Base-by-base conservation (phyloP, 108 stramenopile genomes). In the Nannochloropsis gaditana region DNA sequence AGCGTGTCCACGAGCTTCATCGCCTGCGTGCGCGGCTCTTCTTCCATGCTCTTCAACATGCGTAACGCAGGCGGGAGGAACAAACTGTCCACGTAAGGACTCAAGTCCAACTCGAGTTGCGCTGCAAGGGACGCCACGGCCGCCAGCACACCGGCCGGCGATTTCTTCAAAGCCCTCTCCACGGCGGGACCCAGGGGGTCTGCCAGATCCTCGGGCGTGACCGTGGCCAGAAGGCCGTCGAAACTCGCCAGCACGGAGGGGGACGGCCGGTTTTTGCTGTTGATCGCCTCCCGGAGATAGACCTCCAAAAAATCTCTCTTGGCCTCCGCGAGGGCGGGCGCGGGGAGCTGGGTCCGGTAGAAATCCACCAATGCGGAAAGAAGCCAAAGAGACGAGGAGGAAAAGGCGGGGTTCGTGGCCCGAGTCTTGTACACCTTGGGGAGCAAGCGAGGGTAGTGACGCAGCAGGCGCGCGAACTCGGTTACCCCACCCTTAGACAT, bases 121-220 rank as follows among this genome's bases (percentile, higher is more conserved):
- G 59, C n/a, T n/a, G 59, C 59, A 73, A 73, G 59, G 6, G 59
- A 15, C n/a, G 59, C n/a, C 15, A 73, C 59, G 59, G 59, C 59
- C 19, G 19, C 59, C 15, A 73, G 59, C 59, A 73, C 59, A n/a
- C 59, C 59, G 15, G 59, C 59, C 15, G 59, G 59, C n/a, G 59
- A 73, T 73, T 73, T 73, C 59, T 73, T 73, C 19, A 73, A n/a
- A 73, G 59, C 59, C n/a, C n/a, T 73, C n/a, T 73, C 59, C 15
- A 73, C 5, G 3, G 59, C 59, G n/a, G 59, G 59, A 73, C 59
- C 59, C 3, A 73, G 8, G 59, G 59, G 59, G 0, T 73, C 59
- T n/a, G 2, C n/a, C 2, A 73, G 0, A n/a, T 73, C 59, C n/a
- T 73, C 59, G n/a, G 59, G 19, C 2, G 59, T 73, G 59, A 73